These are phyloP conservation scores for Colletotrichum shisoi DNA, from an alignment of 2,329 filamentous ascomycete genomes.

Conservation along the genomic window DNA sequence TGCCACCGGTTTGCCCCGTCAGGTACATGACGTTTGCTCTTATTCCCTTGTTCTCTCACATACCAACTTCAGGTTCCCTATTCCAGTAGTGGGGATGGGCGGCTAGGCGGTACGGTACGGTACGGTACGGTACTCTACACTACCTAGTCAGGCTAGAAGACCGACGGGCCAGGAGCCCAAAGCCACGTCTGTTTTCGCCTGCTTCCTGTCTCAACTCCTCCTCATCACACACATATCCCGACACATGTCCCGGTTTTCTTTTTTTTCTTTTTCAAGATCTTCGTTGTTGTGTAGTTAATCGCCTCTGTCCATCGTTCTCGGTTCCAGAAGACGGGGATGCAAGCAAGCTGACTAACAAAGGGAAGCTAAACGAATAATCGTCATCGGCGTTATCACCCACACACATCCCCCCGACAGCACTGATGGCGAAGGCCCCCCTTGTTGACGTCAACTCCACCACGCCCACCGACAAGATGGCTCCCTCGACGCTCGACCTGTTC, in stretches of 20 bases:
- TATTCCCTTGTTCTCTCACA: no score
- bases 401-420: slow-evolving; percentile 11
- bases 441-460: slow-evolving; percentile 35
- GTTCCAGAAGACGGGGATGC: background rate
- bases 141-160: background rate
- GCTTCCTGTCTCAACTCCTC: no score
- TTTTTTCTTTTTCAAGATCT: background rate
- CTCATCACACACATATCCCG: background rate
- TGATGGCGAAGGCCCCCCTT: slow-evolving; percentile 24
- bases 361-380: slow-evolving; percentile 4
- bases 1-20: background rate
- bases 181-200: background rate
- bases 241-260: background rate
- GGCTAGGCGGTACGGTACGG: slow-evolving; percentile 8
- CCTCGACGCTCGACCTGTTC: slow-evolving; percentile 71
- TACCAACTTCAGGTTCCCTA: background rate
- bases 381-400: slow-evolving; percentile 34
- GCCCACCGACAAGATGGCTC: slow-evolving; percentile 46
- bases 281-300: background rate
- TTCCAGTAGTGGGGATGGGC: background rate
- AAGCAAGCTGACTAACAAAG: slow-evolving; percentile 15
- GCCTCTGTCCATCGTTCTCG: background rate
- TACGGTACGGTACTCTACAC: background rate
- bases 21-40: background rate
- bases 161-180: background rate